phyloP scores from a whole-genome alignment of 345 rosid species.

The Moricandia moricandioides region DNA sequence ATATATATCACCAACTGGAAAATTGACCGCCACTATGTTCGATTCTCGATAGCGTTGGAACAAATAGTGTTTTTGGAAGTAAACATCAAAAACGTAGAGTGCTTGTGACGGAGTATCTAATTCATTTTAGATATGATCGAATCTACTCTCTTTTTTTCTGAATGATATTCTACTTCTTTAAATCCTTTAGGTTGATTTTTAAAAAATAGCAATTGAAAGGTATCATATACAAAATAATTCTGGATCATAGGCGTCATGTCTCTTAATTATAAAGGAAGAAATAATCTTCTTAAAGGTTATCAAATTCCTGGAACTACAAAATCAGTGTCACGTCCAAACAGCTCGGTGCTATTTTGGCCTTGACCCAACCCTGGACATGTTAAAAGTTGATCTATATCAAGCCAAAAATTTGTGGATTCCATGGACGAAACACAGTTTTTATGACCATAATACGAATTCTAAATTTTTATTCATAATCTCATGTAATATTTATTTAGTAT shows the following conservation, averaged over 20 bases:
- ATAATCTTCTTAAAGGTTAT: not conserved
- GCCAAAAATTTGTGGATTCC: no score
- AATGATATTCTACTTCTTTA: no score
- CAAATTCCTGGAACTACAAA: not conserved
- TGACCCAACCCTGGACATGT: no score
- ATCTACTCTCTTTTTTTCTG: no score
- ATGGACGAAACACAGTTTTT: no score
- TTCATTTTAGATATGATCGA: not conserved
- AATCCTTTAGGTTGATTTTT: not conserved
- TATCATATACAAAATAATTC: not conserved
- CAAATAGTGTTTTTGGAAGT: not conserved
- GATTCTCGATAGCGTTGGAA: slow-evolving; percentile 8
- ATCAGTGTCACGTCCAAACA: not conserved
- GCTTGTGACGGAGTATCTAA: slow-evolving; percentile 1
- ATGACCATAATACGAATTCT: not conserved
- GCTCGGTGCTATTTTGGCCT: not conserved
- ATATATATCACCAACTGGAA: not conserved
- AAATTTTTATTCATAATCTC: not conserved
- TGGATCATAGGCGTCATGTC: not conserved
- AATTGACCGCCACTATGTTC: not conserved
- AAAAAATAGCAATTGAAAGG: not conserved
- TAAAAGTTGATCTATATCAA: not conserved
- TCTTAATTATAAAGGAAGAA: not conserved
- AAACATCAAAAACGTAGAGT: not conserved
- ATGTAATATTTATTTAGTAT: not conserved